These are phyloP conservation scores for Arabidopsis suecica DNA, from an alignment of 345 rosid species.

Conservation along the genomic window DNA sequence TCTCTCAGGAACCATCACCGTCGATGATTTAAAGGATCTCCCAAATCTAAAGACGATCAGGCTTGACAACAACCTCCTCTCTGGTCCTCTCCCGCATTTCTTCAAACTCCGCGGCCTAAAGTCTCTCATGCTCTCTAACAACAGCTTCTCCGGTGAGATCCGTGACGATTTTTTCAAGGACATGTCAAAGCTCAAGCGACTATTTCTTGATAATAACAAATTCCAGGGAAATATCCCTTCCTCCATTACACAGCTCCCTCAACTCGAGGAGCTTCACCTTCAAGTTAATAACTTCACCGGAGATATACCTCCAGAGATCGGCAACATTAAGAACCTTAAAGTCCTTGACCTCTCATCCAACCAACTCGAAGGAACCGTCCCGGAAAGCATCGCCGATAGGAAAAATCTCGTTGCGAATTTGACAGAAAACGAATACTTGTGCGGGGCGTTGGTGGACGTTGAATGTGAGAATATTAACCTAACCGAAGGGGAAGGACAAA, in stretches of 20 bases:
- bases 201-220: constrained; percentile 64
- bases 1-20: constrained; percentile 60
- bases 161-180: constrained; percentile 56
- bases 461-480: constrained; percentile 29
- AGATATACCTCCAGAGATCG: constrained; percentile 51
- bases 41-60: constrained; percentile 57
- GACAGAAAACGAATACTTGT: constrained; percentile 52
- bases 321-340: constrained; percentile 31
- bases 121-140: constrained; percentile 57
- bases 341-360: constrained; percentile 63
- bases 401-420: constrained; percentile 47
- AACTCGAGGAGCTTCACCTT: constrained; percentile 67
- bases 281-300: constrained; percentile 74
- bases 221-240: constrained; percentile 65
- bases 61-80: constrained; percentile 63
- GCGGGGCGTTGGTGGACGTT: constrained; percentile 54
- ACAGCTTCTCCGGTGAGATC: constrained; percentile 65
- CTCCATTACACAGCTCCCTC: constrained; percentile 50
- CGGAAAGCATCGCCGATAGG: constrained; percentile 40
- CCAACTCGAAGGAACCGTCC: constrained; percentile 68
- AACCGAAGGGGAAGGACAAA: neutral
- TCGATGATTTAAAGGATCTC: constrained; percentile 54
- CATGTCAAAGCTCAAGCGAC: constrained; percentile 58
- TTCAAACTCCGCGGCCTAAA: constrained; percentile 56
- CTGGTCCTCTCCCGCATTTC: constrained; percentile 66